phyloP scores from a whole-genome alignment of 2,329 filamentous ascomycete genomes.

The Pleoardoris graminearum region DNA sequence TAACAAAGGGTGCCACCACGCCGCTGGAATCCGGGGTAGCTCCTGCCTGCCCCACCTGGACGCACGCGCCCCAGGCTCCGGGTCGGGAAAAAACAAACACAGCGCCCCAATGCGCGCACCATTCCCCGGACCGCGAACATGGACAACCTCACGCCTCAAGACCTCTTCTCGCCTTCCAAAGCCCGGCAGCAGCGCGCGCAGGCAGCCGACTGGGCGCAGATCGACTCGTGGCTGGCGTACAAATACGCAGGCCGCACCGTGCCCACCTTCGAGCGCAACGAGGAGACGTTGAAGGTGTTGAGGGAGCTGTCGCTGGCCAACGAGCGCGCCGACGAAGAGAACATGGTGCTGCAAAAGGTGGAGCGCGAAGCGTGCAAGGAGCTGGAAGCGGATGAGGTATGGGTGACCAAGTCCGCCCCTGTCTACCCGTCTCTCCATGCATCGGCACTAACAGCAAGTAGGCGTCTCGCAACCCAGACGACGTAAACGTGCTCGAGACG shows the following conservation, averaged over 20 bases:
- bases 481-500: conserved; percentile 28
- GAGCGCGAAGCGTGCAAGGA: conserved; percentile 64
- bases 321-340: conserved; percentile 75
- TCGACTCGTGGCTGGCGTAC: conserved; percentile 76
- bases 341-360: conserved; percentile 59
- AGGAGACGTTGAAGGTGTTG: conserved; percentile 76
- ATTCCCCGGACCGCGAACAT: conserved; percentile 15
- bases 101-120: too few species aligned
- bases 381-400: conserved; percentile 43
- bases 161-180: conserved; percentile 64
- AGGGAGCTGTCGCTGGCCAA: conserved; percentile 75
- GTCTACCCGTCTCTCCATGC: conserved; percentile 14
- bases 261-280: conserved; percentile 82
- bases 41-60: background rate
- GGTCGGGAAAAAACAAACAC: background rate
- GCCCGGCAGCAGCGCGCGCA: conserved; percentile 76
- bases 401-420: conserved; percentile 15
- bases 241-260: conserved; percentile 68
- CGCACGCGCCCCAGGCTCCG: background rate
- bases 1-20: background rate
- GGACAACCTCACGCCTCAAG: conserved; percentile 45
- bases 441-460: conserved; percentile 13
- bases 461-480: conserved; percentile 23
- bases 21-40: conserved; percentile 6
- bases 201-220: conserved; percentile 87